Base-by-base conservation (phyloP, 2,329 filamentous ascomycete genomes). In the Meredithiella fracta region DNA sequence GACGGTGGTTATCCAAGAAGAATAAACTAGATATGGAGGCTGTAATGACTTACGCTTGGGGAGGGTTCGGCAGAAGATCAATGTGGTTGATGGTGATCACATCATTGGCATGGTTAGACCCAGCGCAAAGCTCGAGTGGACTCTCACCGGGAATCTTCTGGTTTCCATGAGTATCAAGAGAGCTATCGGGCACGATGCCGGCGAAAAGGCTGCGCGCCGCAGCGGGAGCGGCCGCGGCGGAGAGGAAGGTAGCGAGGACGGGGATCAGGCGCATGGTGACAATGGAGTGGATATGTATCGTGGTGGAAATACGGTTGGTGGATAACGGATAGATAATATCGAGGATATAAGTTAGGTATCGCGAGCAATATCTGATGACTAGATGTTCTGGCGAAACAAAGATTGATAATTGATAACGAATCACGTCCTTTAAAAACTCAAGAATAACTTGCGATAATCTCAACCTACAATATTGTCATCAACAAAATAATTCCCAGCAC, bases 61-160 rank as follows among this genome's bases (percentile, higher is more conserved):
- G 92, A 59, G 91, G 92, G 69, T 96, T 97, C 14, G 92, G 92
- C 37, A 69, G 66, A 57, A 98, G 70, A 64, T 96, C 82, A 57
- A 97, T 88, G 50, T 78, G 78, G 61, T 89, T 74, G 64, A 98
- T 89, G 47, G 73, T 71, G 62, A 96, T 73, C 57, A 90, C 77
- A 67, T 96, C 81, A 53, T 79, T 68, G 51, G 70, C 69, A 58
- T 86, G 85, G 42, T 49, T 17, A 60, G 86, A 76, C 58, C 72
- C 71, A 61, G 68, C 64, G 67, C 92, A 98, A 70, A 85, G 86
- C 65, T 80, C 73, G 59, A 98, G 76, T 29, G 92, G 91, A 66
- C 91, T 95, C 53, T 91, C 74, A 67, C 92, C 90, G 1, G 86
- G 83, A 15, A 96, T 85, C 61, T 82, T 77, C 67, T 78, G 73